Conservation (phyloP, 495 filamentous ascomycete species). For the Neurospora sp. region DNA sequence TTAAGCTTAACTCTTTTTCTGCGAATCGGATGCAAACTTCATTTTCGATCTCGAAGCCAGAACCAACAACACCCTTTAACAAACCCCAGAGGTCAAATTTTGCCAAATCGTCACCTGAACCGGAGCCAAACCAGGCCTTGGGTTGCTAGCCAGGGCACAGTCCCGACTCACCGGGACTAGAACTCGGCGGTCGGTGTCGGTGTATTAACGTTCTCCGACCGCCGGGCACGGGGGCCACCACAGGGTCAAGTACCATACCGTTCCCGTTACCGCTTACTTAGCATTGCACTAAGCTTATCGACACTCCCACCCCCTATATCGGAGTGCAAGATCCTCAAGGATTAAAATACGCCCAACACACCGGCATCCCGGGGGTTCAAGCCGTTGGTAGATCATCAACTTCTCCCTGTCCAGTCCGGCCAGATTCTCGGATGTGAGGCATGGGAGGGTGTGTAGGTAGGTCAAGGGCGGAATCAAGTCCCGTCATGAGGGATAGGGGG, state of each 20-base stretch:
- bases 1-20: background rate
- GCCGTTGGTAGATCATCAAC: background rate
- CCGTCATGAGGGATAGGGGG: background rate
- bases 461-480: background rate
- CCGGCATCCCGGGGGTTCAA: no score
- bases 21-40: background rate
- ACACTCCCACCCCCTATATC: background rate
- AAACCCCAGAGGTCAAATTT: background rate
- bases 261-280: background rate
- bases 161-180: background rate
- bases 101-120: background rate
- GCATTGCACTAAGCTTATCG: no score
- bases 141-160: background rate
- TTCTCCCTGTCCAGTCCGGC: background rate
- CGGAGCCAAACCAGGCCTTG: background rate
- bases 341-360: background rate
- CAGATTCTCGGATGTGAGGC: background rate
- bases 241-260: background rate
- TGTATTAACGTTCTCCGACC: background rate
- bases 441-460: background rate
- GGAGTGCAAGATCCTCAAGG: background rate
- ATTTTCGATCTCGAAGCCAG: background rate
- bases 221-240: background rate
- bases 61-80: background rate
- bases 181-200: background rate